Evolutionary conservation across 345 rosid species (phyloP).

Genomic region (Orychophragmus violaceus): DNA sequence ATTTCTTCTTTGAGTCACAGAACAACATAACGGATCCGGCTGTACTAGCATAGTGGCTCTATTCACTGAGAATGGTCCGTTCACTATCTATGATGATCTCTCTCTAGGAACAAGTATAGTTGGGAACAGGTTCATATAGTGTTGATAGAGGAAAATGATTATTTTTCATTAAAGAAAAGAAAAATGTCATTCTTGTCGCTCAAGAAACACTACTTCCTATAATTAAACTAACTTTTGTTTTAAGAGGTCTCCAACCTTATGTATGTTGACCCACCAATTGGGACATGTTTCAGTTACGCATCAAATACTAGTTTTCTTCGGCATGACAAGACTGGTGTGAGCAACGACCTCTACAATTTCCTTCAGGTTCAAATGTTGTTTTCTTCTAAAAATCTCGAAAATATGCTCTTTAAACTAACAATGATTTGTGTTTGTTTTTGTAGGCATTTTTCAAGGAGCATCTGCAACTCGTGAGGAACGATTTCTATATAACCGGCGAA

Average conservation of each 20-base stretch:
- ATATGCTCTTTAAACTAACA: background rate
- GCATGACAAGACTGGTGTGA: background rate
- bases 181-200: background rate
- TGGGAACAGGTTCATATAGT: constrained; percentile 65
- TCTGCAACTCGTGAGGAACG: constrained; percentile 50
- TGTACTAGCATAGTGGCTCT: constrained; percentile 78
- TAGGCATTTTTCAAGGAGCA: constrained; percentile 71
- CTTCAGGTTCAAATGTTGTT: background rate
- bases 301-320: constrained; percentile 17
- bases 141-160: background rate
- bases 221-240: background rate
- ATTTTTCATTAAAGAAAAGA: background rate
- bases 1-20: background rate
- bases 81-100: constrained; percentile 44
- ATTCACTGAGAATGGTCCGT: constrained; percentile 95
- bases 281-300: constrained; percentile 85
- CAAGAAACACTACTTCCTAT: constrained; percentile 9
- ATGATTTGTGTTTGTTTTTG: background rate
- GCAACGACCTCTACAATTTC: background rate
- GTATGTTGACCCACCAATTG: constrained; percentile 82
- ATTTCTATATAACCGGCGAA: constrained; percentile 87
- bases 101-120: constrained; percentile 78
- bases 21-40: constrained; percentile 27
- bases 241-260: constrained; percentile 68
- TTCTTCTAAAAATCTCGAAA: background rate